phyloP scores from a whole-genome alignment of 106 monocot genomes.

The Allium fistulosum region DNA sequence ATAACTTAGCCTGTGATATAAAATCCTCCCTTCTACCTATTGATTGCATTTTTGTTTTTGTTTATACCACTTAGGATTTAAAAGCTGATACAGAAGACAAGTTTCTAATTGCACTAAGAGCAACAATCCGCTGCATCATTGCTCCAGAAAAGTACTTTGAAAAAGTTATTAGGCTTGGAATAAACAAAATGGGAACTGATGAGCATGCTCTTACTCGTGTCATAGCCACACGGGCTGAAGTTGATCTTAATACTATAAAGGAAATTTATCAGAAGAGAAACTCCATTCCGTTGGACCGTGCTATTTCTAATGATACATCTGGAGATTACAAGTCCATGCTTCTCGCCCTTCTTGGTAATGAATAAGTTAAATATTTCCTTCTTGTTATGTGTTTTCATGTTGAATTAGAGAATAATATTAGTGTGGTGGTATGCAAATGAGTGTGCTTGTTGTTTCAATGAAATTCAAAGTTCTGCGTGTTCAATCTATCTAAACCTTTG shows the following conservation, averaged over 20 bases:
- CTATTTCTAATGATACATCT: conserved; percentile 45
- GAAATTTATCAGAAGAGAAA: conserved; percentile 67
- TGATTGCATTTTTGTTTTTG: background rate
- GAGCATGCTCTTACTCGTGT: conserved; percentile 63
- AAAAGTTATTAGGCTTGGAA: conserved; percentile 48
- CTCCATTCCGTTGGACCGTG: conserved; percentile 36
- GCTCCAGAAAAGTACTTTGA: conserved; percentile 62
- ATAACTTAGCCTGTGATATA: no score
- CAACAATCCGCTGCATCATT: conserved; percentile 36
- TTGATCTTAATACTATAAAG: conserved; percentile 47
- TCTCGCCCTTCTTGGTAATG: conserved; percentile 47
- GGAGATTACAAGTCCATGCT: conserved; percentile 72
- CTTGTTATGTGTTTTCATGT: no score
- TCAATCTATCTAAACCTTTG: no score
- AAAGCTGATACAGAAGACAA: conserved; percentile 53
- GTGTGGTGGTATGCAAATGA: no score
- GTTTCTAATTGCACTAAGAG: conserved; percentile 42
- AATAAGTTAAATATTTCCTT: conserved; percentile 12
- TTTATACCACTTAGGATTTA: conserved; percentile 40
- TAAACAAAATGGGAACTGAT: conserved; percentile 56
- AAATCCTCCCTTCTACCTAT: no score
- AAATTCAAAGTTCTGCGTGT: no score
- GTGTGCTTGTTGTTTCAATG: no score
- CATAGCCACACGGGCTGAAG: conserved; percentile 59
- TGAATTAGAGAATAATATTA: no score